Base-by-base conservation (phyloP, 305 asterid genomes). In the Fraxinus nigra region DNA sequence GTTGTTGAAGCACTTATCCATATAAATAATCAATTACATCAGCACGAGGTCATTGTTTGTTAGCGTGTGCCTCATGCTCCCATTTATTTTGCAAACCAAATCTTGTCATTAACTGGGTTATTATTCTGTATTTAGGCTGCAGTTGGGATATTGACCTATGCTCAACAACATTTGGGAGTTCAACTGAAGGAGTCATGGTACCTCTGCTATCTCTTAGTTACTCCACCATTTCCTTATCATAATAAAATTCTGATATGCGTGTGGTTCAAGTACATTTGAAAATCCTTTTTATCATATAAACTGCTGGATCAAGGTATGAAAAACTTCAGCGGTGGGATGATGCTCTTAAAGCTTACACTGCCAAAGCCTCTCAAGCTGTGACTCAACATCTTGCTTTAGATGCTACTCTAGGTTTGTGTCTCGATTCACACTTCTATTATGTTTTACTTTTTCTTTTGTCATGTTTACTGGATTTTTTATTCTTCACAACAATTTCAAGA, bases 301-400 rank as follows among this genome's bases (percentile, higher is more conserved):
- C 77, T 85, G 67, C 72, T 83, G 77, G 85, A 83, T 80, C 24
- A 79, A 96, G 99, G 99, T 94, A 94, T 84, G 99, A 95, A 85
- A 97, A 97, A 86, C 93, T 97, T 89, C 99, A 97, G 84, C 92
- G 99, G 51, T 97, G 98, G 99, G 98, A 92, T 80, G 98, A 97
- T 89, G 99, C 99, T 85, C 92, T 97, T 82, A 97, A 93, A 91
- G 99, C 99, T 77, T 97, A 97, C 92, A 97, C 97, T 82, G 89
- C 89, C 74, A 97, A 92, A 90, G 97, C 97, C 76, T 91, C 97
- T 77, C 98, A 93, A 89, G 92, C 97, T 78, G 86, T 97, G 69
- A 90, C 89, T 67, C 91, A 90, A 8, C 96, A 92, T 88, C 92
- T 88, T 85, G 90, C 90, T 88, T 82, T 94, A 90, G 99, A 97